Conservation (phyloP, 2,329 filamentous ascomycete genomes). For the Curvularia verruculosa region DNA sequence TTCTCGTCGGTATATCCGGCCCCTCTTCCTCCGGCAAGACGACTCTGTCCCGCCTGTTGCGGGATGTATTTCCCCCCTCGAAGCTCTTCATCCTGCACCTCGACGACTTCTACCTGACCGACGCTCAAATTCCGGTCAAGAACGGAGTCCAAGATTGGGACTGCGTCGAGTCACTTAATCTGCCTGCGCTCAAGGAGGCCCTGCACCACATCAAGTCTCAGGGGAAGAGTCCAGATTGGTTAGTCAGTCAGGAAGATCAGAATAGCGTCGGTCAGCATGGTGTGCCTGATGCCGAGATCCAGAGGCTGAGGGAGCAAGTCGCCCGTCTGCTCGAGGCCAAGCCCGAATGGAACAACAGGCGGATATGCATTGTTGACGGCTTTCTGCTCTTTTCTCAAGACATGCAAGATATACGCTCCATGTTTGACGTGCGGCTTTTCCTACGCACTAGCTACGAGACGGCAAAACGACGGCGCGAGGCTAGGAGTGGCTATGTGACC, state of each 20-base stretch:
- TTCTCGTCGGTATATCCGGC: constrained; percentile 83
- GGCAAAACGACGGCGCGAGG: constrained; percentile 70
- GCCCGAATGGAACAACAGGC: constrained; percentile 25
- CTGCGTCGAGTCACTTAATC: constrained; percentile 77
- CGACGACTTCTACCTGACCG: constrained; percentile 92
- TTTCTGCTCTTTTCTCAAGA: constrained; percentile 79
- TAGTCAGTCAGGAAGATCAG: constrained; percentile 63
- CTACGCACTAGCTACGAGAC: constrained; percentile 68
- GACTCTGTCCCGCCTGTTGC: constrained; percentile 82
- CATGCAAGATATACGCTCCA: constrained; percentile 58
- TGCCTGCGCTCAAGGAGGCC: constrained; percentile 69
- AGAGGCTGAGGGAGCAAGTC: constrained; percentile 44
- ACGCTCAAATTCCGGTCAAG: constrained; percentile 66
- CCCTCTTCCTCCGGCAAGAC: constrained; percentile 95
- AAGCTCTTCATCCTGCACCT: constrained; percentile 83
- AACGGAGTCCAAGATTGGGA: constrained; percentile 84
- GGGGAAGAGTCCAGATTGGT: constrained; percentile 62
- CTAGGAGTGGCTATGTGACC: constrained; percentile 77
- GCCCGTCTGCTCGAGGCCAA: constrained; percentile 13
- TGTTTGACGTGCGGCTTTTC: constrained; percentile 79
- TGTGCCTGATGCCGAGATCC: constrained; percentile 39
- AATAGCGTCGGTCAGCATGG: constrained; percentile 58
- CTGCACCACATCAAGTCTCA: constrained; percentile 72
- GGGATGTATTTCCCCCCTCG: constrained; percentile 72
- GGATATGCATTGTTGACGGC: constrained; percentile 76